phyloP scores from a whole-genome alignment of 352 stramenopile genomes.

The Globisporangium heterothallicum region DNA sequence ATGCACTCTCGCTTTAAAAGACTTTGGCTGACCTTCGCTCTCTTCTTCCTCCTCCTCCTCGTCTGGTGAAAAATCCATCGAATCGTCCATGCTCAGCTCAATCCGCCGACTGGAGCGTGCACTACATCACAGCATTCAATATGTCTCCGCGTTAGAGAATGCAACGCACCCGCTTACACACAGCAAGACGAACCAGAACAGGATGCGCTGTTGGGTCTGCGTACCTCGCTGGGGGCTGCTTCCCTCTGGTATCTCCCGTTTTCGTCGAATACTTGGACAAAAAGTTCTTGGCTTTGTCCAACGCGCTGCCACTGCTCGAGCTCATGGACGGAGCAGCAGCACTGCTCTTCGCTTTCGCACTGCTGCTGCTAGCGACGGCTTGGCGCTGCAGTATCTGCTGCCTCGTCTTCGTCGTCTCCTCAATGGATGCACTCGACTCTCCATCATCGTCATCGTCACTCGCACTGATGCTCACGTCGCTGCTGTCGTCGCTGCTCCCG shows the following conservation, averaged over 20 bases:
- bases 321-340: no score
- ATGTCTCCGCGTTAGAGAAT: no score
- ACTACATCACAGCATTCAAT: not conserved
- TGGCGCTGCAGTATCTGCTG: no score
- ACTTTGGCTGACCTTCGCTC: not conserved
- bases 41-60: constrained; percentile 1
- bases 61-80: constrained; percentile 28
- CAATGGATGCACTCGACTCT: not conserved
- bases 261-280: constrained; percentile 67
- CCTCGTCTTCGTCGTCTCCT: not conserved
- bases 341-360: not conserved
- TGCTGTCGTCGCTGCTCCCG: not conserved
- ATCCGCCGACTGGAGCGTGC: constrained; percentile 20
- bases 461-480: constrained; percentile 2
- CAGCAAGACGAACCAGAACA: no score
- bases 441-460: constrained; percentile 8
- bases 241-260: constrained; percentile 11
- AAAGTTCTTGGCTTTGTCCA: constrained; percentile 71
- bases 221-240: constrained; percentile 1
- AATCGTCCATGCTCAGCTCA: constrained; percentile 52
- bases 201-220: no score
- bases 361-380: not conserved
- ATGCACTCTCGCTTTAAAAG: not conserved
- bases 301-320: constrained; percentile 17
- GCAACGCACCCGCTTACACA: no score